Conservation (phyloP, 1,284 basidiomycete species). For the Ganoderma boninense region DNA sequence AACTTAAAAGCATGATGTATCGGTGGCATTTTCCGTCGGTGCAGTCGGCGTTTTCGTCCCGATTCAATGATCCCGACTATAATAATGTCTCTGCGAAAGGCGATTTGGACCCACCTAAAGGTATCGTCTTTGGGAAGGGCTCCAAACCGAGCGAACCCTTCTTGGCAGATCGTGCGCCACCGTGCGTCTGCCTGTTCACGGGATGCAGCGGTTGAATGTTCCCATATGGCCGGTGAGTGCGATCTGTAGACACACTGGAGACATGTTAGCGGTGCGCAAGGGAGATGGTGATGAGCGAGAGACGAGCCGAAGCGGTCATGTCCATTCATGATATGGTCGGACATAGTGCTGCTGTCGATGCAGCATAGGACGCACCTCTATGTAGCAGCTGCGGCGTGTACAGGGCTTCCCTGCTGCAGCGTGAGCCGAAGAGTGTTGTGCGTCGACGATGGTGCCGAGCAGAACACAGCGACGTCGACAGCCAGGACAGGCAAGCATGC, state of each 20-base stretch:
- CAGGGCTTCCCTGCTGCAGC: not conserved
- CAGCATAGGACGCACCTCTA: too few species aligned
- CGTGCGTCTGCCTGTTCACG: not conserved
- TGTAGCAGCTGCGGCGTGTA: not conserved
- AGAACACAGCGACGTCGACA: not conserved
- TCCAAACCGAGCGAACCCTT: not conserved
- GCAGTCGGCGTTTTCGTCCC: not conserved
- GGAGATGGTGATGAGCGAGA: not conserved
- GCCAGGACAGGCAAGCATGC: not conserved
- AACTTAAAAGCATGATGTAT: not conserved
- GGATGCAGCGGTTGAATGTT: not conserved
- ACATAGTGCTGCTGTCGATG: not conserved
- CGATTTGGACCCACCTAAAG: not conserved
- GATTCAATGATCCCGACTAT: not conserved
- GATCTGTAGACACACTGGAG: not conserved
- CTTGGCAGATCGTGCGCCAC: not conserved
- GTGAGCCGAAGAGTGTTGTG: not conserved
- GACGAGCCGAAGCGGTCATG: not conserved
- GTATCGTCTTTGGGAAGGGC: not conserved
- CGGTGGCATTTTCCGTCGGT: not conserved
- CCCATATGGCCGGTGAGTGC: not conserved
- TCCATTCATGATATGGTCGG: not conserved
- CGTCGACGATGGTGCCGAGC: not conserved
- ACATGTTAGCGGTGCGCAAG: not conserved
- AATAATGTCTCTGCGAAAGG: not conserved